Evolutionary conservation across 129 eudicot species (phyloP).

Genomic region (Pulicaria dysenterica): DNA sequence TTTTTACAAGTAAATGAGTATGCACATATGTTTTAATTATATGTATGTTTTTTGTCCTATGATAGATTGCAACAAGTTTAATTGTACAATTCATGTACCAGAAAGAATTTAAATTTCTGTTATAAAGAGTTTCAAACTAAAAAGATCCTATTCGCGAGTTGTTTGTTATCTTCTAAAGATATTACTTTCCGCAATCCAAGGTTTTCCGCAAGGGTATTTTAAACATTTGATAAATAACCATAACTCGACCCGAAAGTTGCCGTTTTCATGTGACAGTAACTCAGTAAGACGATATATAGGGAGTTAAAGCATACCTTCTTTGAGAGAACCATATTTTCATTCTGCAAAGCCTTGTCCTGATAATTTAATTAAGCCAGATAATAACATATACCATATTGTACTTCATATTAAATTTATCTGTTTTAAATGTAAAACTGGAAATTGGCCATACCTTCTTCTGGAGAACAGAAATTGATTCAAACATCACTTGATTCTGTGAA

Average conservation of each 20-base stretch:
- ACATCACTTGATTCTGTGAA: conserved; percentile 74
- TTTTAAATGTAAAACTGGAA: neutral
- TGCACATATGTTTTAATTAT: neutral
- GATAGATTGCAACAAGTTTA: no score
- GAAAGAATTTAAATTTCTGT: no score
- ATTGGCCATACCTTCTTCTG: conserved; percentile 62
- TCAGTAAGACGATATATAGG: neutral
- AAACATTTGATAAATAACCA: no score
- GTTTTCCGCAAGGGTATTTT: no score
- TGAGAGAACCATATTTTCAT: conserved; percentile 51
- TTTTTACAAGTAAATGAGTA: neutral
- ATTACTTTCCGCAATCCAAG: neutral
- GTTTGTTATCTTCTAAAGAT: neutral
- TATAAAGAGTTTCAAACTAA: no score
- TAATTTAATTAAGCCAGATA: neutral
- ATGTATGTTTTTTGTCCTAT: no score
- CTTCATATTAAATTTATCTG: no score
- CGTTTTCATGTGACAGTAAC: neutral
- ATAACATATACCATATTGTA: neutral
- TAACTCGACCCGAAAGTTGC: no score
- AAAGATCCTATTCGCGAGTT: neutral
- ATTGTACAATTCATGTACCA: no score
- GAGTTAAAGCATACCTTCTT: conserved; percentile 46
- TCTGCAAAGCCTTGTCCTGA: conserved; percentile 79
- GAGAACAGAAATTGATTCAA: conserved; percentile 69